phyloP scores from a whole-genome alignment of 495 filamentous ascomycete genomes.

The Cryomyces minteri region DNA sequence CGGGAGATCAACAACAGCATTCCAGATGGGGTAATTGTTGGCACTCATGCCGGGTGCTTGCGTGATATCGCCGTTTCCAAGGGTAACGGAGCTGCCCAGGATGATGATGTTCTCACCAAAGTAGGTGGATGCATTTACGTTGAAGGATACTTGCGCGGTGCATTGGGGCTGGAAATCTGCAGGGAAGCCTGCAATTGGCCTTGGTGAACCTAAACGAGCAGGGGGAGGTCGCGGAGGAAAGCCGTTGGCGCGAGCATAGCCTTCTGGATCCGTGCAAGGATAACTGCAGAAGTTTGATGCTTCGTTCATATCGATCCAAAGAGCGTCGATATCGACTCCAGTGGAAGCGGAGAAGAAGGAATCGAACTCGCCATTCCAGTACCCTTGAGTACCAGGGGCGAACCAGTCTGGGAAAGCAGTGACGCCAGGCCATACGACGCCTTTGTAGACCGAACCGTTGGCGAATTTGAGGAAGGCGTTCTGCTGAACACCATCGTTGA shows the following conservation, averaged over 20 bases:
- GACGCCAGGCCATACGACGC: conserved; percentile 72
- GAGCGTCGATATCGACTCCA: conserved; percentile 65
- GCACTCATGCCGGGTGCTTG: conserved; percentile 2
- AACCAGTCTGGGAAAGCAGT: conserved; percentile 81
- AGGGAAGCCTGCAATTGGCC: conserved; percentile 52
- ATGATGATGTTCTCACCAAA: conserved; percentile 7
- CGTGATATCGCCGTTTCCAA: conserved; percentile 1
- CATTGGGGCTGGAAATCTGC: conserved; percentile 46
- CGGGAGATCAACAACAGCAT: conserved; percentile 6
- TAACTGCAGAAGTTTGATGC: conserved; percentile 46
- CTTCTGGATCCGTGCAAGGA: conserved; percentile 48
- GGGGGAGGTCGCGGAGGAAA: conserved; percentile 49
- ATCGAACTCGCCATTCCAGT: conserved; percentile 57
- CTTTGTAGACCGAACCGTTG: conserved; percentile 52
- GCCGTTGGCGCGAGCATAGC: conserved; percentile 29
- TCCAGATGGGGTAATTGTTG: conserved; percentile 8
- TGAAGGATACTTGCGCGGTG: conserved; percentile 8
- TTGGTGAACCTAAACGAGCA: conserved; percentile 36
- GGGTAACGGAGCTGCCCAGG: conserved; percentile 2
- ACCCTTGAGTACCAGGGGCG: conserved; percentile 39
- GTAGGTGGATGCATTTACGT: conserved; percentile 7
- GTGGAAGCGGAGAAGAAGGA: conserved; percentile 43
- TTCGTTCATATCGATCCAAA: conserved; percentile 19
- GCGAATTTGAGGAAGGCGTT: conserved; percentile 45
- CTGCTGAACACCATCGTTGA: conserved; percentile 39